Evolutionary conservation across 2,329 filamentous ascomycete species (phyloP).

Genomic region (Talaromyces sp.): DNA sequence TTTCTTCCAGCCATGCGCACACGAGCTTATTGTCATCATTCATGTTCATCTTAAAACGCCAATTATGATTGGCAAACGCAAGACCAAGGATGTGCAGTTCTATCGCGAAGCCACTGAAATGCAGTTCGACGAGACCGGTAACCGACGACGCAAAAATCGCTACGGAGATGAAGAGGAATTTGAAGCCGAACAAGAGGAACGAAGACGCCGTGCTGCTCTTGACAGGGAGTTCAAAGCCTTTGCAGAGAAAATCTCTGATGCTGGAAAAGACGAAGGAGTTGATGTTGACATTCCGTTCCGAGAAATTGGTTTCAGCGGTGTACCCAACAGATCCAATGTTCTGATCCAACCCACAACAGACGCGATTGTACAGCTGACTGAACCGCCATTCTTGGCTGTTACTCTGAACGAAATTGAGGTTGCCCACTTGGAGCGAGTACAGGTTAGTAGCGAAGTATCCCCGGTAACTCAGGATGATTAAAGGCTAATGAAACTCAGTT

Average conservation of each 20-base stretch:
- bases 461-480: background rate
- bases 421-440: conserved; percentile 90
- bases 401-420: conserved; percentile 95
- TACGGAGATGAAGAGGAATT: conserved; percentile 99
- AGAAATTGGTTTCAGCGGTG: conserved; percentile 93
- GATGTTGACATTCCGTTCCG: conserved; percentile 96
- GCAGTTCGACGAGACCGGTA: conserved; percentile 97
- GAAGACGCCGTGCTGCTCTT: conserved; percentile 81
- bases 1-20: conserved; percentile 96
- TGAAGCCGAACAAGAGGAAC: conserved; percentile 95
- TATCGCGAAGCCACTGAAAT: conserved; percentile 97
- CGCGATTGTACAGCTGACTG: conserved; percentile 92
- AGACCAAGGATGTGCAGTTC: conserved; percentile 98
- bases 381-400: conserved; percentile 93
- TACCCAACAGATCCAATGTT: conserved; percentile 92
- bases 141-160: conserved; percentile 93
- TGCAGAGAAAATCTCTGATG: conserved; percentile 95
- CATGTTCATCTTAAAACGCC: conserved; percentile 97
- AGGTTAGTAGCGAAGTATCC: conserved; percentile 34
- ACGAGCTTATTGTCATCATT: conserved; percentile 95
- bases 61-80: conserved; percentile 97
- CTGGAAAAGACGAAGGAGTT: conserved; percentile 82
- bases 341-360: conserved; percentile 95
- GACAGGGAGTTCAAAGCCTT: conserved; percentile 96
- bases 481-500: conserved; percentile 53